phyloP scores from a whole-genome alignment of 305 asterid species.

The Solanum hybrid region DNA sequence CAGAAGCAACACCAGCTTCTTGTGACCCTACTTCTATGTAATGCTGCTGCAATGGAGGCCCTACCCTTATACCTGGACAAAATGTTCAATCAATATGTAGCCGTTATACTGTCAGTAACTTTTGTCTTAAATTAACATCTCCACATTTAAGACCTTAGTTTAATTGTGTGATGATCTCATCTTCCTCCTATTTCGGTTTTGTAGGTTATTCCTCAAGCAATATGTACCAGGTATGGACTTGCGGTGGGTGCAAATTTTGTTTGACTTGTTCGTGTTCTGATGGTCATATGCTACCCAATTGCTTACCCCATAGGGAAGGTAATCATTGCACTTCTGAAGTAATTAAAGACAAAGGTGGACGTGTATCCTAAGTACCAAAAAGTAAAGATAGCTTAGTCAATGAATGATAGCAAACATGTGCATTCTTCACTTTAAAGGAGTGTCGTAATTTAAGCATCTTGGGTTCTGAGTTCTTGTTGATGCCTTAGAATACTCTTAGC shows the following conservation, averaged over 20 bases:
- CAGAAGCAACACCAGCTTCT: conserved; percentile 96
- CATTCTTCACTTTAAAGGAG: background rate
- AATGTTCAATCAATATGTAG: conserved; percentile 85
- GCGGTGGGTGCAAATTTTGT: conserved; percentile 75
- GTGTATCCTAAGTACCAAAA: background rate
- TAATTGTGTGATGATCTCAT: background rate
- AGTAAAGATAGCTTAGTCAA: background rate
- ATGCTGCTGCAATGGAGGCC: conserved; percentile 97
- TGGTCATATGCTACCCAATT: conserved; percentile 62
- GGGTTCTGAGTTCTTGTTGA: background rate
- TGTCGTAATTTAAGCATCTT: background rate
- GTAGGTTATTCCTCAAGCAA: conserved; percentile 94
- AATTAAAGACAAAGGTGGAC: background rate
- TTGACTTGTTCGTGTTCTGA: conserved; percentile 70
- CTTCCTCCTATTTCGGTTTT: conserved; percentile 9
- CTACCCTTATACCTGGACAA: conserved; percentile 84
- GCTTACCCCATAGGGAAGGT: conserved; percentile 89
- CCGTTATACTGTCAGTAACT: conserved; percentile 85
- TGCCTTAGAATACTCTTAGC: background rate
- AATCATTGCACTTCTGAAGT: conserved; percentile 4
- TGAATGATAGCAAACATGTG: background rate
- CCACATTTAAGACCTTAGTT: background rate
- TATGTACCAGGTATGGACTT: conserved; percentile 89
- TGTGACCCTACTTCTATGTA: conserved; percentile 86
- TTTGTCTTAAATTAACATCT: conserved; percentile 42